These are phyloP conservation scores for Ceratocystis colombiana DNA, from an alignment of 2,329 filamentous ascomycete genomes.

Conservation along the genomic window DNA sequence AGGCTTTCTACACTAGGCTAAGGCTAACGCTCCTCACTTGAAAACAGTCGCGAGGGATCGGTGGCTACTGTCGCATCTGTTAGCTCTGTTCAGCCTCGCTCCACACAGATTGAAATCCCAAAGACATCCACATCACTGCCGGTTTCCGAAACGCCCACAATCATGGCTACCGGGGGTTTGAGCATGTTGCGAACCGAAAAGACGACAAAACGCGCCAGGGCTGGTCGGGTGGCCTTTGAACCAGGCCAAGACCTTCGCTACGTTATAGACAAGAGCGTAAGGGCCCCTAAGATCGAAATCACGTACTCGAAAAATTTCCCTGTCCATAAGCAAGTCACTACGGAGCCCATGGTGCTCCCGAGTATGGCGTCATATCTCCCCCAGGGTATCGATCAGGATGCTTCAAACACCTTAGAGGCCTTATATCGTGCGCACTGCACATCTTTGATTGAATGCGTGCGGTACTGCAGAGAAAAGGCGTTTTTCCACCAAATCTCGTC, in stretches of 20 bases:
- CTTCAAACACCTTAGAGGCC: conserved; percentile 73
- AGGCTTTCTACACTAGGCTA: background rate
- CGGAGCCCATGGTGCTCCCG: conserved; percentile 70
- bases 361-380: conserved; percentile 74
- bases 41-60: background rate
- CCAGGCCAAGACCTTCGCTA: conserved; percentile 23
- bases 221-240: conserved; percentile 20
- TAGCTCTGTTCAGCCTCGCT: background rate
- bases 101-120: background rate
- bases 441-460: conserved; percentile 86
- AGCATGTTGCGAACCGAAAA: conserved; percentile 29
- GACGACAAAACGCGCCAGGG: conserved; percentile 14
- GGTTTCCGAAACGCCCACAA: background rate
- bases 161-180: background rate
- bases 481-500: conserved; percentile 92
- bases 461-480: conserved; percentile 92
- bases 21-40: background rate
- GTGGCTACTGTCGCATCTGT: conserved; percentile 10
- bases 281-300: conserved; percentile 50
- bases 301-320: conserved; percentile 45
- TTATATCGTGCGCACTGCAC: conserved; percentile 93
- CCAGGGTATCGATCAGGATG: conserved; percentile 70
- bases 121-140: background rate
- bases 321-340: conserved; percentile 41
- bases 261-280: conserved; percentile 42